These are phyloP conservation scores for Colletotrichum sp. DNA, from an alignment of 2,329 filamentous ascomycete species.

Conservation along the genomic window DNA sequence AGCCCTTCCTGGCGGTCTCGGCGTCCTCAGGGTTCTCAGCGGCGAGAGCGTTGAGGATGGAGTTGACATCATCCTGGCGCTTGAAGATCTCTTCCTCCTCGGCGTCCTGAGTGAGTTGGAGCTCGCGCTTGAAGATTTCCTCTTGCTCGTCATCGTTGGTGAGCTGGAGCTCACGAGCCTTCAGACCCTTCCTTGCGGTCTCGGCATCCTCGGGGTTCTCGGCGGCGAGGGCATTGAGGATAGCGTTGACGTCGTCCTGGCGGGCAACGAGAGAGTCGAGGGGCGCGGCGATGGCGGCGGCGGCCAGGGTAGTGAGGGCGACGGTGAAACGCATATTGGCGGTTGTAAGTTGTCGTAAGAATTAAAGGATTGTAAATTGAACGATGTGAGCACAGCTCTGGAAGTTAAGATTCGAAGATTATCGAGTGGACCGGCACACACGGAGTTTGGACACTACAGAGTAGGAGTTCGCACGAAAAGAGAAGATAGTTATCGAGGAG, in stretches of 20 bases:
- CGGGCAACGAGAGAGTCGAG: background rate
- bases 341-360: background rate
- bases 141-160: no score
- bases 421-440: background rate
- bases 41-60: background rate
- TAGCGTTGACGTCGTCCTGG: background rate
- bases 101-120: background rate
- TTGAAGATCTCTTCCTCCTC: background rate
- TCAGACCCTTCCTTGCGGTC: background rate
- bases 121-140: background rate
- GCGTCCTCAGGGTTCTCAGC: background rate
- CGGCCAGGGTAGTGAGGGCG: slow-evolving; percentile 10
- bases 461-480: background rate
- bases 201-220: slow-evolving; percentile 7
- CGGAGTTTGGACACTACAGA: background rate
- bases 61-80: background rate
- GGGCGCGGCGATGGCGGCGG: slow-evolving; percentile 8
- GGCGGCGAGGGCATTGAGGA: background rate
- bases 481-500: background rate
- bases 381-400: slow-evolving; percentile 4
- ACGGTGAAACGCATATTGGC: slow-evolving; percentile 14
- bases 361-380: background rate
- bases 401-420: background rate
- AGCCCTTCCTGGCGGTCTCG: background rate
- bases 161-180: background rate